Conservation (phyloP, 2,329 filamentous ascomycete species). For the Aspergillus neoniger region DNA sequence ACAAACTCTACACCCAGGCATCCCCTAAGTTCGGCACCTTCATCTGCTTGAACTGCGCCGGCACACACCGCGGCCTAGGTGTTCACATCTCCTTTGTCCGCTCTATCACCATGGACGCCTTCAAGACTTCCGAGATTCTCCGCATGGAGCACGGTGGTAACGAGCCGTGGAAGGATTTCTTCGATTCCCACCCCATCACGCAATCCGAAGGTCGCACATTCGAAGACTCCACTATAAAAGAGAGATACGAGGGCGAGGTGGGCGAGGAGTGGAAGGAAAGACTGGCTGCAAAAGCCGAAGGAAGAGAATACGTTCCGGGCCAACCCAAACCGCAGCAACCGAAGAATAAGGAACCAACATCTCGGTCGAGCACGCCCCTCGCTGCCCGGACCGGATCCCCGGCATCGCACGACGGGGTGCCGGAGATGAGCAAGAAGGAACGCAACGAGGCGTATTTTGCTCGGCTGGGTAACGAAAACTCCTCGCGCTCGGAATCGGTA, state of each 20-base stretch:
- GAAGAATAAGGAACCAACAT: slow-evolving; percentile 38
- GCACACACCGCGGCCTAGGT: slow-evolving; percentile 88
- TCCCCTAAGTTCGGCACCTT: slow-evolving; percentile 97
- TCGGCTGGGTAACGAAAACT: slow-evolving; percentile 79
- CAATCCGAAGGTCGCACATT: slow-evolving; percentile 70
- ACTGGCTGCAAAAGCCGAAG: slow-evolving; percentile 83
- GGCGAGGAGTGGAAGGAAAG: slow-evolving; percentile 96
- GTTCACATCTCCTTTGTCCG: slow-evolving; percentile 99
- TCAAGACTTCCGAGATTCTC: slow-evolving; percentile 89
- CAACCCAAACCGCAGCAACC: slow-evolving; percentile 55
- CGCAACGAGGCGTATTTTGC: slow-evolving; percentile 90
- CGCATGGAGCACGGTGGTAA: slow-evolving; percentile 94
- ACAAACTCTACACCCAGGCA: slow-evolving; percentile 48
- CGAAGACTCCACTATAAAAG: slow-evolving; percentile 85
- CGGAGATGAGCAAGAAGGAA: slow-evolving; percentile 56
- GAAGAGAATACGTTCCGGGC: slow-evolving; percentile 77
- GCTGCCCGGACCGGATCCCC: slow-evolving; percentile 25
- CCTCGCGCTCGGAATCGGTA: slow-evolving; percentile 69
- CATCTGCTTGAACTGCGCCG: slow-evolving; percentile 95
- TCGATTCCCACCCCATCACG: slow-evolving; percentile 70
- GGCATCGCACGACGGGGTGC: slow-evolving; percentile 30
- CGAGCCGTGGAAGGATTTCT: slow-evolving; percentile 82
- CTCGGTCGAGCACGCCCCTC: slow-evolving; percentile 31
- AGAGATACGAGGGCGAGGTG: slow-evolving; percentile 84
- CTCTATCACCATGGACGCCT: slow-evolving; percentile 97